Evolutionary conservation across 108 stramenopile genomes (phyloP), one percentile per base, ranked within the genome.

Genomic region (Conticribra weissflogii): DNA sequence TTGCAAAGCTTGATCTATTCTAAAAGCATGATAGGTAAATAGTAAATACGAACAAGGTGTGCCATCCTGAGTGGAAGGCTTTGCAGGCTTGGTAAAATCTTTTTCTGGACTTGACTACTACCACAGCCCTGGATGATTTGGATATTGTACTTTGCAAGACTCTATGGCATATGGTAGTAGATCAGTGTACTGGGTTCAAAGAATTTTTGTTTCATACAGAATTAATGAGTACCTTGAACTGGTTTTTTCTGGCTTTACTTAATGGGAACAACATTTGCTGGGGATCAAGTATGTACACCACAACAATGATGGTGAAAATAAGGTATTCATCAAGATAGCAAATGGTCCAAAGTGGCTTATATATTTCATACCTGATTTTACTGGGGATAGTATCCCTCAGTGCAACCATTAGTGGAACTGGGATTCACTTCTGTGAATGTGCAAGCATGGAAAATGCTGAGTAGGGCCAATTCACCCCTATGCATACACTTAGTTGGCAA

Each of bases 231-330:
- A 8, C 9, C 17, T 63, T 2, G 58, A 66, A 18, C 18, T 25
- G 1, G 16, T 32, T 1, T 49, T 45, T 22, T 25, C 21, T 41
- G n/a, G 34, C 2, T 24, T 80, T 17, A 3, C 9, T 14, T 21
- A 55, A 17, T 55, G 46, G 59, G 59, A 7, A 12, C 32, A 27
- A 7, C 4, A 55, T 23, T 54, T 34, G 9, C 53, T 15, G 46
- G 28, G 31, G 16, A 63, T 76, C 5, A 32, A 53, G 33, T 25
- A 31, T 1, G 1, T 81, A 16, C 56, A 69, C 8, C 19, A 24
- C 14, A 74, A 82, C 52, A 77, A 77, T 58, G 74, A 61, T 5
- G 56, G 68, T 22, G 74, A 81, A 48, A 81, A 81, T 51, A 70
- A 70, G 66, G 30, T 14, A 30, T 21, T 73, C 18, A 18, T 49